These are phyloP conservation scores for Ceriops decandra DNA, from an alignment of 345 rosid genomes.

Conservation along the genomic window DNA sequence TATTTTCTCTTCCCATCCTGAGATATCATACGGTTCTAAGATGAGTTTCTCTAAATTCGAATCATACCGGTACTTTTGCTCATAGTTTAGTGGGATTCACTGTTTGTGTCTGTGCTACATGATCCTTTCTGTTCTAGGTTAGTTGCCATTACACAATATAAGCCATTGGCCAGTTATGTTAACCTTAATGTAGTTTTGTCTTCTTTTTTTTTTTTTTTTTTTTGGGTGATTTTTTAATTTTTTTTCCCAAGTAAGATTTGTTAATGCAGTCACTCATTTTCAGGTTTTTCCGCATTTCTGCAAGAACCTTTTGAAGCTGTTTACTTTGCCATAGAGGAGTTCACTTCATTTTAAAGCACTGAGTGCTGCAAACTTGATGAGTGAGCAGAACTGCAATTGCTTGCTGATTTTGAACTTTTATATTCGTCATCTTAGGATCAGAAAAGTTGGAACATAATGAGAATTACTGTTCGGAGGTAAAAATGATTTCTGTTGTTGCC, in stretches of 20 bases:
- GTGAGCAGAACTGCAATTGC: constrained; percentile 16
- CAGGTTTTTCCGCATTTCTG: constrained; percentile 4
- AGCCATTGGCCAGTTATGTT: not conserved
- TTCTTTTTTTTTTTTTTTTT: no score
- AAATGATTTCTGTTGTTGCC: not conserved
- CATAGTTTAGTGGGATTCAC: not conserved
- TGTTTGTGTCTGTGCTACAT: not conserved
- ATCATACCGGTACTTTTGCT: not conserved
- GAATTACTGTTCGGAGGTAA: constrained; percentile 39
- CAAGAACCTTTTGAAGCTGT: constrained; percentile 6
- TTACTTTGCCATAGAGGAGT: constrained; percentile 13
- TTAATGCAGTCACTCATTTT: not conserved
- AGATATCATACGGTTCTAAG: not conserved
- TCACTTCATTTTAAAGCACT: constrained; percentile 9
- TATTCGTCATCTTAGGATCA: constrained; percentile 18
- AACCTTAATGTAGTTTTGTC: no score
- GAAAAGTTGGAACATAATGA: constrained; percentile 31
- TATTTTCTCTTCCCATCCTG: not conserved
- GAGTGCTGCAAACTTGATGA: constrained; percentile 28
- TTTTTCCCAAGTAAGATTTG: not conserved
- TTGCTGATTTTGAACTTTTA: constrained; percentile 21
- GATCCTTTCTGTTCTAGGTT: not conserved
- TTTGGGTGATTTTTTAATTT: no score
- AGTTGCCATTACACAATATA: not conserved
- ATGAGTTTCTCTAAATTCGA: not conserved